Conservation (phyloP, 106 monocot genomes). For the Dioscorea alata region DNA sequence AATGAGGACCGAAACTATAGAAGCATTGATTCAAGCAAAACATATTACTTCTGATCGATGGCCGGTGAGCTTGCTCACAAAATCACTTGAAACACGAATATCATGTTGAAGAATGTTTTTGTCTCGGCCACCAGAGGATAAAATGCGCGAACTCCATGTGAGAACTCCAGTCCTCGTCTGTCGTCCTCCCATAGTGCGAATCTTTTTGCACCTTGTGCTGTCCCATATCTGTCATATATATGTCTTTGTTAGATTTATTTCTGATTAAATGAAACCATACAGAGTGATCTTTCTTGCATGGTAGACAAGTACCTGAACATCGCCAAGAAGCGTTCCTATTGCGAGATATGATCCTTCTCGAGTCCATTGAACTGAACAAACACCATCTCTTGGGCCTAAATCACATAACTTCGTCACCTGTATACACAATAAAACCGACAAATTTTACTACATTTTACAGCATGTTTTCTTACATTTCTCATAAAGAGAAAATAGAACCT, state of each 20-base stretch:
- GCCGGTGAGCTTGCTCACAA: conserved; percentile 61
- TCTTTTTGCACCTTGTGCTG: conserved; percentile 57
- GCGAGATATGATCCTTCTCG: conserved; percentile 91
- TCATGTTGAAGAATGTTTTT: conserved; percentile 93
- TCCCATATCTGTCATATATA: conserved; percentile 76
- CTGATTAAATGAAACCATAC: neutral
- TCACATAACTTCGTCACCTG: conserved; percentile 96
- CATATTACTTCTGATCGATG: conserved; percentile 80
- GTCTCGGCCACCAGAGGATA: conserved; percentile 93
- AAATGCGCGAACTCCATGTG: conserved; percentile 84
- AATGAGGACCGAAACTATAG: neutral
- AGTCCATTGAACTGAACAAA: conserved; percentile 91
- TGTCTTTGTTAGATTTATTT: neutral
- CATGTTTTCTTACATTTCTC: neutral
- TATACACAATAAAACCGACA: neutral
- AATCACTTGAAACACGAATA: conserved; percentile 69
- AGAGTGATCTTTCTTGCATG: neutral
- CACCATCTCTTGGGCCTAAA: conserved; percentile 72
- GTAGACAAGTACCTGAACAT: conserved; percentile 58
- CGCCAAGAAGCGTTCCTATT: conserved; percentile 81
- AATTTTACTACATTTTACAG: too few species aligned
- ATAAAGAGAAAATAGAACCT: conserved; percentile 30
- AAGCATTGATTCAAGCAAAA: neutral
- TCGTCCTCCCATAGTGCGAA: conserved; percentile 76
- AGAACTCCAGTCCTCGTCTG: conserved; percentile 86